Base-by-base conservation (phyloP, 371 early-diverging fungal species). In the Massospora cicadina region DNA sequence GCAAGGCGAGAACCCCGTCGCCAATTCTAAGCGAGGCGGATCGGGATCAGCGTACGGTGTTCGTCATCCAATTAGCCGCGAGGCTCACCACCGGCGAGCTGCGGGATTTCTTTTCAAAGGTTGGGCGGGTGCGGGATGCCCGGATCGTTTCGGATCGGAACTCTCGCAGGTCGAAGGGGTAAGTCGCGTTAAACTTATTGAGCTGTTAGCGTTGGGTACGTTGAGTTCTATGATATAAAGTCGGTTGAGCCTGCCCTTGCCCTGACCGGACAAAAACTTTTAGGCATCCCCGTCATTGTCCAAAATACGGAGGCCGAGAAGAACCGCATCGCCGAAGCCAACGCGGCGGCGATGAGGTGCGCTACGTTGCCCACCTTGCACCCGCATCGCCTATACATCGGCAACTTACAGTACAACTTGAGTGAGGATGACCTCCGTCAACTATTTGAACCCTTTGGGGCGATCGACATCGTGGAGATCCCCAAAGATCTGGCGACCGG, bases 221-320 rank as follows among this genome's bases (percentile, higher is more conserved):
- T 97, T 24, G 98, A 97, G 71, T 97, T 93, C 79, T 86, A 90
- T 73, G 87, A 90, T 25, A 84, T 85, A 63, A 82, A 79, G 21
- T 82, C 93, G 54, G 94, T 93, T 25, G 75, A 76, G 66, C 82
- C 81, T 68, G 98, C 98, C 13, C 75, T 95, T 27, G 79, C 75
- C 54, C 77, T 94, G 81, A 81, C 89, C 59, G 93, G 92, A 28
- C 80, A 89, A 72, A 88, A 87, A 78, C 84, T 97, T 70, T 76
- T 95, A 75, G 95, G 92, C 66, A 88, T 93, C 69, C 96, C 95
- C 0, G 89, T 95, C 57, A 84, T 91, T 65, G 91, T 95, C 33
- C 89, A 90, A 72, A 77, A 79, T 61, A 87, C 94, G 2, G 96
- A 95, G 68, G 84, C 94, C 3, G 94, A 97, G 71, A 93, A 94